A percentile compares a stretch with the other conserved stretches of the same genome.
Conservation (phyloP, 768 basidiomycete genomes). For the Ephemerocybe angulata region DNA sequence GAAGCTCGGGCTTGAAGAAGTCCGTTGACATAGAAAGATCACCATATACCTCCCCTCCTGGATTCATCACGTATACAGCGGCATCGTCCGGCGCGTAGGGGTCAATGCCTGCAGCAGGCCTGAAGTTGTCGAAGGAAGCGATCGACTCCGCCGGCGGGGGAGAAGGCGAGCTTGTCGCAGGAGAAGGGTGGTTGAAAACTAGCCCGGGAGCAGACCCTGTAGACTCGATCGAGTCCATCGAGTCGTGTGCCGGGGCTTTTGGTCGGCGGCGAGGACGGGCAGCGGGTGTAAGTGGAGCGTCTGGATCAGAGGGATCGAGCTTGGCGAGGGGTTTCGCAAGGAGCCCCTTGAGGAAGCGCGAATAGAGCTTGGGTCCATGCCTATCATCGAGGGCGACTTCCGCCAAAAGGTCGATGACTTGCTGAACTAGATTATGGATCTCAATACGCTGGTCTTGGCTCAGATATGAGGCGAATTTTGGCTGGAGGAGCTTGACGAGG, state of each 20-base stretch:
- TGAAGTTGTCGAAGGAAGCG: slow-evolving; percentile 46
- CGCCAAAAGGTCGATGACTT: slow-evolving; percentile 62
- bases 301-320: slow-evolving; percentile 19
- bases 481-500: slow-evolving; percentile 83
- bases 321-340: slow-evolving; percentile 55
- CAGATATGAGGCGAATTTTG: slow-evolving; percentile 63
- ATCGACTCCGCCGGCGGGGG: slow-evolving; percentile 44
- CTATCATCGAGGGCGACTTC: slow-evolving; percentile 77
- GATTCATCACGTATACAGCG: slow-evolving; percentile 22
- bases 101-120: slow-evolving; percentile 17
- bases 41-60: neutral
- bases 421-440: slow-evolving; percentile 61
- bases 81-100: slow-evolving; percentile 18
- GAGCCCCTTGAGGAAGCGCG: slow-evolving; percentile 72
- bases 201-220: slow-evolving; percentile 9
- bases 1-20: slow-evolving; percentile 51
- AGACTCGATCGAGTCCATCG: slow-evolving; percentile 10
- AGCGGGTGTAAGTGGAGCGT: slow-evolving; percentile 1
- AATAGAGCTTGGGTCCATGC: slow-evolving; percentile 77
- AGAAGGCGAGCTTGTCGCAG: slow-evolving; percentile 38
- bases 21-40: slow-evolving; percentile 19
- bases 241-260: slow-evolving; percentile 7
- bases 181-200: slow-evolving; percentile 34
- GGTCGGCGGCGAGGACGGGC: slow-evolving; percentile 14
- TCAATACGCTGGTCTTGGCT: slow-evolving; percentile 54